Evolutionary conservation across 257 asterid species (phyloP).

Genomic region (Jacaranda mimosifolia): DNA sequence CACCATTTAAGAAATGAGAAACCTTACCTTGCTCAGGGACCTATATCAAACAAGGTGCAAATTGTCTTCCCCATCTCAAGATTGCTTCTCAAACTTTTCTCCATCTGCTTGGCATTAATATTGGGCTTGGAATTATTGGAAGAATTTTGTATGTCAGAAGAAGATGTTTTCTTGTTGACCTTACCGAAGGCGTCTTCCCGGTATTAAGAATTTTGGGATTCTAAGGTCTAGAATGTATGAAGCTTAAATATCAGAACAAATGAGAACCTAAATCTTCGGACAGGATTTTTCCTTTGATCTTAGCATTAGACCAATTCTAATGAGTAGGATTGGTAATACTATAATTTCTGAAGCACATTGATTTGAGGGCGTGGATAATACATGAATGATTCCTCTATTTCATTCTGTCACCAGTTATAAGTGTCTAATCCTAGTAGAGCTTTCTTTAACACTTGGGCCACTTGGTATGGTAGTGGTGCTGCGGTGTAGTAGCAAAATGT

Average conservation of each 20-base stretch:
- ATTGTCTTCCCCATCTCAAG: conserved; percentile 32
- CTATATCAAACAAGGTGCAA: conserved; percentile 83
- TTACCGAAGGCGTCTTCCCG: background rate
- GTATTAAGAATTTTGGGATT: background rate
- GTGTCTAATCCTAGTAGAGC: background rate
- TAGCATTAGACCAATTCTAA: too few species aligned
- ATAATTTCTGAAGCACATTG: background rate
- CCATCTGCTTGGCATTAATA: background rate
- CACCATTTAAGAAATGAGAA: conserved; percentile 92
- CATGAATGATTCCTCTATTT: background rate
- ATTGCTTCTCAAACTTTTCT: conserved; percentile 21
- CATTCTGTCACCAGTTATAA: too few species aligned
- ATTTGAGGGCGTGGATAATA: background rate
- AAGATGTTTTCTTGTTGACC: background rate
- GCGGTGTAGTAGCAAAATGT: background rate
- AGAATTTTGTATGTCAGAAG: background rate
- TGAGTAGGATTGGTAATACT: too few species aligned
- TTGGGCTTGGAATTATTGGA: background rate
- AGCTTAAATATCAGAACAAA: background rate
- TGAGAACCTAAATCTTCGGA: too few species aligned
- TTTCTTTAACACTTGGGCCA: background rate
- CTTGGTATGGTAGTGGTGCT: background rate
- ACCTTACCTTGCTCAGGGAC: conserved; percentile 96
- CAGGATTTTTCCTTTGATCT: too few species aligned
- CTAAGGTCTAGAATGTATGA: background rate